Conservation (phyloP, 768 basidiomycete genomes). For the Phanerodontia chrysosporium region DNA sequence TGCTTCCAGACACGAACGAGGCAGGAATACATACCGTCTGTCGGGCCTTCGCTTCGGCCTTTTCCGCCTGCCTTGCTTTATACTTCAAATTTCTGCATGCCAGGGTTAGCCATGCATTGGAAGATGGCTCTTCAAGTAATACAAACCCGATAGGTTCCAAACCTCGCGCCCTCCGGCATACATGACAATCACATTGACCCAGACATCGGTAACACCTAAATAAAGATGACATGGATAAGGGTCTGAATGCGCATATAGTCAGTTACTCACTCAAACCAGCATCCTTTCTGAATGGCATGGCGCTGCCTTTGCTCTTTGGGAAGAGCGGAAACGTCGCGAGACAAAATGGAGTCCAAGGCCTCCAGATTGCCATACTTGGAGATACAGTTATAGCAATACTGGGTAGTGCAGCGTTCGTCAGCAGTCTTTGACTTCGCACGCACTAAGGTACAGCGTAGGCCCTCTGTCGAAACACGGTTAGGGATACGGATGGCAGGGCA, state of each 20-base stretch:
- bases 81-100: background rate
- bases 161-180: conserved; percentile 62
- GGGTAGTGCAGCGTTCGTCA: conserved; percentile 46
- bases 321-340: conserved; percentile 1
- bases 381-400: conserved; percentile 64
- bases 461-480: conserved; percentile 21
- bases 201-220: conserved; percentile 67
- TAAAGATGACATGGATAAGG: conserved; percentile 14
- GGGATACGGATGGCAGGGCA: background rate
- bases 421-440: conserved; percentile 18
- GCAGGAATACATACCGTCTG: too few species aligned
- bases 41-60: conserved; percentile 3
- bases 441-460: conserved; percentile 35
- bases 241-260: background rate
- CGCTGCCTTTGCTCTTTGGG: conserved; percentile 18
- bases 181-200: conserved; percentile 62
- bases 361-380: conserved; percentile 54
- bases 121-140: too few species aligned
- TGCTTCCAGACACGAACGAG: too few species aligned
- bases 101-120: background rate
- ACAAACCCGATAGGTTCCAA: conserved; percentile 56
- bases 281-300: conserved; percentile 31
- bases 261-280: conserved; percentile 48
- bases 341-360: conserved; percentile 37
- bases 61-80: conserved; percentile 3